Evolutionary conservation across 2,329 filamentous ascomycete species (phyloP).

Genomic region (Xylaria sp.): DNA sequence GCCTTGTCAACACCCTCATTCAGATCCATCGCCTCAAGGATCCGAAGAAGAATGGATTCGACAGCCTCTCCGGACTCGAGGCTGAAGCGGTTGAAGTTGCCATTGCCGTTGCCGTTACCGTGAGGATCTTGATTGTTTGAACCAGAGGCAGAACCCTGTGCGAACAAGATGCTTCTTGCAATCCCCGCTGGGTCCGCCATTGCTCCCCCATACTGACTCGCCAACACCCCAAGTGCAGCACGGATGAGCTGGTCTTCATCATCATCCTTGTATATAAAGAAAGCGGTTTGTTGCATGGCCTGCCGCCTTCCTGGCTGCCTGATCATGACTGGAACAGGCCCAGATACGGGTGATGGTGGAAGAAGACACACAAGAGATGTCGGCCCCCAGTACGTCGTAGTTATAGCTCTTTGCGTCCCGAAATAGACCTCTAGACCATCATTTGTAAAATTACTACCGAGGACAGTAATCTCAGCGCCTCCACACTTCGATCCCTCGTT

Average conservation of each 20-base stretch:
- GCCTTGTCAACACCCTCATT: conserved; percentile 73
- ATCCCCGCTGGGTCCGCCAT: conserved; percentile 66
- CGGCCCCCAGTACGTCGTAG: conserved; percentile 81
- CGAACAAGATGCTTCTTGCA: conserved; percentile 64
- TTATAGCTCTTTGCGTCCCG: conserved; percentile 67
- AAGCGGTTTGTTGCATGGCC: conserved; percentile 48
- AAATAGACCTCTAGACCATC: conserved; percentile 83
- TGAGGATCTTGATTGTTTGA: conserved; percentile 53
- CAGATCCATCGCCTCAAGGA: conserved; percentile 79
- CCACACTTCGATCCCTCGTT: conserved; percentile 80
- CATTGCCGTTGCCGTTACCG: conserved; percentile 34
- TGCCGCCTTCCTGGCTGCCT: conserved; percentile 49
- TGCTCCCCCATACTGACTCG: conserved; percentile 66
- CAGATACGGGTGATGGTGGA: conserved; percentile 71
- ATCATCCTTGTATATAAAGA: conserved; percentile 78
- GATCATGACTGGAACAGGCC: conserved; percentile 74
- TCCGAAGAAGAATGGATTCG: conserved; percentile 72
- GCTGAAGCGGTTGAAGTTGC: conserved; percentile 45
- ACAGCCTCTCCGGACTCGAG: conserved; percentile 53
- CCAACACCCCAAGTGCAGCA: conserved; percentile 68
- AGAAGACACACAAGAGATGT: conserved; percentile 80
- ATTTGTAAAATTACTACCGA: conserved; percentile 79
- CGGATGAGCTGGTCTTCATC: conserved; percentile 72
- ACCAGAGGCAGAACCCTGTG: conserved; percentile 46
- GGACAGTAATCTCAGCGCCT: conserved; percentile 84